Evolutionary conservation across 495 filamentous ascomycete genomes (phyloP), one percentile per base, ranked within the genome.

Genomic region (Xylona heveae): DNA sequence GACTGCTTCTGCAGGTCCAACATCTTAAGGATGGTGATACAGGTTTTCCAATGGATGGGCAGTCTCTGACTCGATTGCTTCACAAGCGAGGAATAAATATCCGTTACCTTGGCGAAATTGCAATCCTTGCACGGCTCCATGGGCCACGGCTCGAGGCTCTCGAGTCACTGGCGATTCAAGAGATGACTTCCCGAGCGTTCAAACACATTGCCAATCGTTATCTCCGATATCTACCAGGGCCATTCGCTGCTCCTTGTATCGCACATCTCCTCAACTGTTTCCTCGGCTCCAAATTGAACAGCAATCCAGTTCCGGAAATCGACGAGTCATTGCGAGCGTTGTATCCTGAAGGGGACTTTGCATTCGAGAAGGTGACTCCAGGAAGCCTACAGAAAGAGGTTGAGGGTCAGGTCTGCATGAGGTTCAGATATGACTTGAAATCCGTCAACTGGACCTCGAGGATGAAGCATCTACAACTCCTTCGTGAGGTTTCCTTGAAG

Each of bases 61-160:
- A 78, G 42, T 93, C 84, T 16, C 61, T 99, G 35, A 80, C 71
- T 38, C 68, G 72, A 40, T 66, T 93, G 25, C 66, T 99, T 58
- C 90, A 99, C 57, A 91, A 91, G 56, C 81, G 90, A 21, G 90
- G 90, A 51, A 78, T 99, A 57, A 99, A 95, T 59, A 66, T 93
- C 39, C 73, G 90, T 45, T 99, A 99, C 53, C 66, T 99, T 18
- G 90, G 90, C 30, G 76, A 68, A 47, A 47, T 95, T 41, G 78
- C 77, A 14, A 58, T 64, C 28, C 59, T 79, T 28, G 68, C 74
- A 37, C 64, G 67, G 36, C 56, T 67, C 39, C 61, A 68, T 44
- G 77, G 72, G 24, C 55, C 66, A 26, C 77, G 81, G 31, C 59
- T 94, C 10, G 59, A 72, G 28, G 78, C 81, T 32, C 60, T 99